Percentiles rank a stretch among this genome's conserved stretches.
Conservation (phyloP, 148 eudicot genomes). For the Agrostemma githago region DNA sequence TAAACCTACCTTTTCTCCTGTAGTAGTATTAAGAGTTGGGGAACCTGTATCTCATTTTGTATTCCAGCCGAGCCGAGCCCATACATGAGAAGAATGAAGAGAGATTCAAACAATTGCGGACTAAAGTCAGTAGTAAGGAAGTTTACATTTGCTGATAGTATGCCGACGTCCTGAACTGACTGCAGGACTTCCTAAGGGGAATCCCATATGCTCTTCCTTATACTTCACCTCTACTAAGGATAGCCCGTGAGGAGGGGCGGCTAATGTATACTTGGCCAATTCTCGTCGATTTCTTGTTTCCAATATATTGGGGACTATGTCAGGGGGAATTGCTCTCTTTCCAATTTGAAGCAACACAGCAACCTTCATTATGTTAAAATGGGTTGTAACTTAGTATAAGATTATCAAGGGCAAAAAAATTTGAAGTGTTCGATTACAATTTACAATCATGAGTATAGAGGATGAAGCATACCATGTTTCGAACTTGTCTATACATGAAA, state of each 20-base stretch:
- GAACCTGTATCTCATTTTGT: background rate
- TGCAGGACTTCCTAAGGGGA: slow-evolving; percentile 50
- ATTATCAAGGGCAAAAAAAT: background rate
- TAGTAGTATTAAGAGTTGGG: background rate
- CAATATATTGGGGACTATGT: slow-evolving; percentile 61
- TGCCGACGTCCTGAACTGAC: slow-evolving; percentile 66
- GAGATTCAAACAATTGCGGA: background rate
- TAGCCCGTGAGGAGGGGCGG: slow-evolving; percentile 79
- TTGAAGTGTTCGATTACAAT: background rate
- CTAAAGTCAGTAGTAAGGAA: slow-evolving; percentile 47
- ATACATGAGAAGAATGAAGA: background rate
- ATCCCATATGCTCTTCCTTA: slow-evolving; percentile 55
- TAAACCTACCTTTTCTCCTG: no score
- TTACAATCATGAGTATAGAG: background rate
- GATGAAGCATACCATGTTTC: slow-evolving; percentile 70
- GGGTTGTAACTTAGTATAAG: background rate
- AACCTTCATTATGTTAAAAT: slow-evolving; percentile 38
- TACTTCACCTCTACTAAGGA: slow-evolving; percentile 58
- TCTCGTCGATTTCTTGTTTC: slow-evolving; percentile 60
- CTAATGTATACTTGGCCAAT: slow-evolving; percentile 55
- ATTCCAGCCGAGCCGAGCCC: background rate
- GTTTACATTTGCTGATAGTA: slow-evolving; percentile 62
- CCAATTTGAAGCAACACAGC: slow-evolving; percentile 89
- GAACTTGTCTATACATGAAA: slow-evolving; percentile 85
- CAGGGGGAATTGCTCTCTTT: slow-evolving; percentile 72